A percentile compares a stretch with the other conserved stretches of the same genome.
These are phyloP conservation scores for Rhizophlyctis rosea DNA, from an alignment of 192 early-diverging fungal species.

Conservation along the genomic window DNA sequence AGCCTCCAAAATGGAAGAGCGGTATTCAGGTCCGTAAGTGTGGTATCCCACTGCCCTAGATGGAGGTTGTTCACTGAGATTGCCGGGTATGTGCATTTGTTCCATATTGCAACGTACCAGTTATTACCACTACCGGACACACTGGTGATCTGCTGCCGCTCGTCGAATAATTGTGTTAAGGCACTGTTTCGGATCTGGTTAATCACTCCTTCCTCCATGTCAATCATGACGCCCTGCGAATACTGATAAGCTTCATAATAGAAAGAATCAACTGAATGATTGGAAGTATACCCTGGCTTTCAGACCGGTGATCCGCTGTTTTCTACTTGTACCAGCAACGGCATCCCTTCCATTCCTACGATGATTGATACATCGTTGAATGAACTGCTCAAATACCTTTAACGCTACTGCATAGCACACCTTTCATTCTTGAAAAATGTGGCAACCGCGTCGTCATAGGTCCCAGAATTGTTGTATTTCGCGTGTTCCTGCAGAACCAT, in stretches of 20 bases:
- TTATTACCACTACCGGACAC: slow-evolving; percentile 59
- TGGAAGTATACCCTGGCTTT: slow-evolving; percentile 27
- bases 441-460: slow-evolving; percentile 46
- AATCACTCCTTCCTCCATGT: slow-evolving; percentile 60
- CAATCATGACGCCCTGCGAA: slow-evolving; percentile 47
- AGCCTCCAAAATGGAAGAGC: slow-evolving; percentile 40
- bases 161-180: slow-evolving; percentile 43
- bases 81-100: slow-evolving; percentile 1
- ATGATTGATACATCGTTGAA: too few relatives aligned
- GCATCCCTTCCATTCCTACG: too few relatives aligned
- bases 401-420: neutral
- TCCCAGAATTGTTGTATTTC: slow-evolving; percentile 27
- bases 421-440: slow-evolving; percentile 44
- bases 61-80: neutral
- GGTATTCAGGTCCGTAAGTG: slow-evolving; percentile 41
- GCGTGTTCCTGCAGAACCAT: slow-evolving; percentile 56
- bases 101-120: slow-evolving; percentile 33
- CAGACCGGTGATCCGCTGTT: slow-evolving; percentile 36
- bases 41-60: slow-evolving; percentile 50
- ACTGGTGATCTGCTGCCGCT: slow-evolving; percentile 38
- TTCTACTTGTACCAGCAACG: slow-evolving; percentile 26
- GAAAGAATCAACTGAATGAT: slow-evolving; percentile 17
- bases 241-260: too few relatives aligned
- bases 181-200: slow-evolving; percentile 33
- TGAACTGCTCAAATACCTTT: too few relatives aligned